Evolutionary conservation across 331 rosid genomes (phyloP).

Genomic region (Arachis monticola): DNA sequence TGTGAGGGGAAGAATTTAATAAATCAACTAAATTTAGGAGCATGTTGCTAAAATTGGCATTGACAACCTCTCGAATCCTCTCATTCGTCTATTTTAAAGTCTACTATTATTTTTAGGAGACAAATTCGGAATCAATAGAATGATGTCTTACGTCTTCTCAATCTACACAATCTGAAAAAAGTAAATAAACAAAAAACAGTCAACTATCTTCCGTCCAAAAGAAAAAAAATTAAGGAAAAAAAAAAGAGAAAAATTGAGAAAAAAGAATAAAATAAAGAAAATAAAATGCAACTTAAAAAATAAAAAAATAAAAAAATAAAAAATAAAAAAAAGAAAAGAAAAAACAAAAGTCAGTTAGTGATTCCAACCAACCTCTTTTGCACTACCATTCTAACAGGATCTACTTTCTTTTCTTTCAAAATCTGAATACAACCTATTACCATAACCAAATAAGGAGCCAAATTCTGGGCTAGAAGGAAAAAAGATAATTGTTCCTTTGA

Average conservation of each 20-base stretch:
- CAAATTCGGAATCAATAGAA: slow-evolving; percentile 65
- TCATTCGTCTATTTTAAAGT: slow-evolving; percentile 67
- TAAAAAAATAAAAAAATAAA: too few relatives aligned
- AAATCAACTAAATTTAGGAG: slow-evolving; percentile 38
- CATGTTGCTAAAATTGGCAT: slow-evolving; percentile 54
- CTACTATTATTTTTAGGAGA: slow-evolving; percentile 68
- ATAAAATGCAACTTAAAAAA: too few relatives aligned
- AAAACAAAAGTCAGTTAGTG: slow-evolving; percentile 42
- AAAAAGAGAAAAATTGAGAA: too few relatives aligned
- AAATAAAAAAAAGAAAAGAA: slow-evolving; percentile 3
- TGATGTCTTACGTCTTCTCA: slow-evolving; percentile 56
- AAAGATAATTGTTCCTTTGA: slow-evolving; percentile 25
- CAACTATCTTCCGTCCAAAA: too few relatives aligned
- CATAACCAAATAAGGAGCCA: slow-evolving; percentile 35
- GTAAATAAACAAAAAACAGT: too few relatives aligned
- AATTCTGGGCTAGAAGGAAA: slow-evolving; percentile 30
- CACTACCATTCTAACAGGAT: slow-evolving; percentile 65
- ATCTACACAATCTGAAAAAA: slow-evolving; percentile 39
- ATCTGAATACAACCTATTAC: slow-evolving; percentile 55
- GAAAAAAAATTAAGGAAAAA: too few relatives aligned
- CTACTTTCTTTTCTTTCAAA: slow-evolving; percentile 42
- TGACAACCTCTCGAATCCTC: slow-evolving; percentile 46
- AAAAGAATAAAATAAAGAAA: too few relatives aligned
- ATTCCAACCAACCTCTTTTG: slow-evolving; percentile 61
- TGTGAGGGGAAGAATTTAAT: neutral